Evolutionary conservation across 345 rosid species (phyloP).

Genomic region (Populus nigra): DNA sequence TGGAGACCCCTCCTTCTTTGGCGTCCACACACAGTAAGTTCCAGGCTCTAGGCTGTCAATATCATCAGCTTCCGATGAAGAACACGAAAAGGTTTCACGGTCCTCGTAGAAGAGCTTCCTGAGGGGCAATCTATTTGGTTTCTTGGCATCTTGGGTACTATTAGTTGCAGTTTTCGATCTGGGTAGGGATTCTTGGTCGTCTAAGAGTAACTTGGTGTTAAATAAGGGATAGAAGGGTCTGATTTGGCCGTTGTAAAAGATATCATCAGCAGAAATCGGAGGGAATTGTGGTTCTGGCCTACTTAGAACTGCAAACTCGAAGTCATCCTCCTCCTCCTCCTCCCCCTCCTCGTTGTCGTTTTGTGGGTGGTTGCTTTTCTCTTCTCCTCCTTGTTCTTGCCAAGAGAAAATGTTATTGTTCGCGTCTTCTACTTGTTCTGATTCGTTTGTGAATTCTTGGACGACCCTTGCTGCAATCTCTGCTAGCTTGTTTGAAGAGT

Average conservation of each 20-base stretch:
- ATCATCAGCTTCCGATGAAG: conserved; percentile 61
- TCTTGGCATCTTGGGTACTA: background rate
- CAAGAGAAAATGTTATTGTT: background rate
- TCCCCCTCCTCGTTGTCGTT: background rate
- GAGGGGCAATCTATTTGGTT: conserved; percentile 41
- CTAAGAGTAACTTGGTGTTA: conserved; percentile 11
- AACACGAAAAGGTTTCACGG: conserved; percentile 43
- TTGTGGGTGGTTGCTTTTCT: background rate
- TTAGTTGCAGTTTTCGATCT: background rate
- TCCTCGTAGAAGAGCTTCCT: conserved; percentile 56
- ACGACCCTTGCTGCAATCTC: conserved; percentile 40
- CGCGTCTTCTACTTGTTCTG: background rate
- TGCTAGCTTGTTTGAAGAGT: conserved; percentile 31
- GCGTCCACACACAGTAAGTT: conserved; percentile 71
- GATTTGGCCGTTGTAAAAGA: conserved; percentile 41
- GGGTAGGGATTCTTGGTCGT: conserved; percentile 1
- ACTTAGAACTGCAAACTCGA: conserved; percentile 33
- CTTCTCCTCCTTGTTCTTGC: background rate
- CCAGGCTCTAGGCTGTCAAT: conserved; percentile 45
- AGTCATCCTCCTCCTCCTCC: conserved; percentile 25
- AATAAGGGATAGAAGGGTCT: conserved; percentile 54
- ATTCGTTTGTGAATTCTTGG: conserved; percentile 21
- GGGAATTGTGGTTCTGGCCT: conserved; percentile 13
- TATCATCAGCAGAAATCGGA: conserved; percentile 39
- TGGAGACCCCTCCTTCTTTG: conserved; percentile 32